Base-by-base conservation (phyloP, 108 stramenopile genomes). In the Stephanodiscus triporus region DNA sequence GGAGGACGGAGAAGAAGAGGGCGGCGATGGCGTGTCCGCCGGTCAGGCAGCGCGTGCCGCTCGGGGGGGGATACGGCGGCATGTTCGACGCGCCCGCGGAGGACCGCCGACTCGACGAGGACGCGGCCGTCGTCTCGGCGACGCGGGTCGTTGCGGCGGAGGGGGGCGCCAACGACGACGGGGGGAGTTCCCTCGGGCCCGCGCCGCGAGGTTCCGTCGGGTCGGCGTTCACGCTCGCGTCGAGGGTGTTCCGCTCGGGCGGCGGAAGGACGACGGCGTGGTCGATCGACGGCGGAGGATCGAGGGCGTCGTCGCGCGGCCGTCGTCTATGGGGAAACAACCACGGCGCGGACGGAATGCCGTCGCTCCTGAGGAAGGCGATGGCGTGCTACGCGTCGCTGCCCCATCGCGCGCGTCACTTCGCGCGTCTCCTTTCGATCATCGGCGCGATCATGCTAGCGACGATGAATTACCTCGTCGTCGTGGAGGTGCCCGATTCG, bases 31-130 rank as follows among this genome's bases (percentile, higher is more conserved):
- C 30, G 26, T 40, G 27, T 10, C 53, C 14, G 29, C 3, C 8
- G 4, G n/a, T 16, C 24, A 59, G 66, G 17, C 63, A 73, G 49
- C 65, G 71, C 16, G 73, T 79, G 78, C 71, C 78, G 0, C 38
- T 73, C 19, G 57, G 67, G 26, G 78, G 78, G 32, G 78, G 78
- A 23, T 79, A 79, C 34, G 78, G 78, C 16, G 78, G 78, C 22
- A 79, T 79, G 78, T 79, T 79, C 71, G 66, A 65, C 10, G 40
- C n/a, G 14, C 55, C 50, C 20, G 6, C 40, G 56, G 29, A 45
- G 56, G 34, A 55, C 19, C 43, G 11, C 40, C 55, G 10, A 34
- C n/a, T n/a, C n/a, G 63, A 58, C 38, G 60, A 54, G 9, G 19
- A 56, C 24, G 19, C 32, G 23, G 53, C 38, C 30, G 50, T 14